Conservation (phyloP, 169 alveolate species). For the Plasmodium knowlesi region DNA sequence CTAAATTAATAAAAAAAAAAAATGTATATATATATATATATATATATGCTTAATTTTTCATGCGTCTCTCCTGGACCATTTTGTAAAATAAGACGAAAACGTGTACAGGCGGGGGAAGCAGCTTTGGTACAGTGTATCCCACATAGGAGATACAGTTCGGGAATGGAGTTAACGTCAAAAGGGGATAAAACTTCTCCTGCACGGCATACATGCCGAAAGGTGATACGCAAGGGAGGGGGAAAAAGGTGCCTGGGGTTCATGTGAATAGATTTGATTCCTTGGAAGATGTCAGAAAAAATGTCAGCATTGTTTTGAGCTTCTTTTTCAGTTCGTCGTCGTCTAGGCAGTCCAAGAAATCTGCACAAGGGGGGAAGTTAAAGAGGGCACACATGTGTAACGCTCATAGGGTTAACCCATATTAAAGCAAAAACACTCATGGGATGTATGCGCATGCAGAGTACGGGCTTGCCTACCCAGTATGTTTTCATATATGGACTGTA, state of each 20-base stretch:
- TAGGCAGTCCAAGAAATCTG: slow-evolving; percentile 59
- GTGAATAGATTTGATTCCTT: slow-evolving; percentile 65
- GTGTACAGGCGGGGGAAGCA: neutral
- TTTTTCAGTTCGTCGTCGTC: slow-evolving; percentile 58
- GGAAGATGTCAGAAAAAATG: slow-evolving; percentile 58
- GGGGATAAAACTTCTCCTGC: neutral
- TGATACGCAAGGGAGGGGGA: neutral
- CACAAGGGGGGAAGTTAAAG: neutral
- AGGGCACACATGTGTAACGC: neutral
- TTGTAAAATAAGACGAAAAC: neutral
- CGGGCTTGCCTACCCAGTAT: slow-evolving; percentile 21
- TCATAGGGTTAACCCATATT: neutral
- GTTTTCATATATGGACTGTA: slow-evolving; percentile 71
- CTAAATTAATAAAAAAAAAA: neutral
- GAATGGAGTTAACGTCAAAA: neutral
- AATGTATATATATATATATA: no score
- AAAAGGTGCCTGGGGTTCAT: neutral
- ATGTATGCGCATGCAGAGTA: neutral
- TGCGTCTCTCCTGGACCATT: neutral
- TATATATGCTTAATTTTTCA: neutral
- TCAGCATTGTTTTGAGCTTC: slow-evolving; percentile 55
- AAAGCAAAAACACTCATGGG: neutral
- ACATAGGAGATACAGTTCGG: neutral
- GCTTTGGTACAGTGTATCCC: neutral
- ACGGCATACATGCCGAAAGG: neutral